Evolutionary conservation across 352 stramenopile genomes (phyloP).

Genomic region (Globisporangium cederbergense): DNA sequence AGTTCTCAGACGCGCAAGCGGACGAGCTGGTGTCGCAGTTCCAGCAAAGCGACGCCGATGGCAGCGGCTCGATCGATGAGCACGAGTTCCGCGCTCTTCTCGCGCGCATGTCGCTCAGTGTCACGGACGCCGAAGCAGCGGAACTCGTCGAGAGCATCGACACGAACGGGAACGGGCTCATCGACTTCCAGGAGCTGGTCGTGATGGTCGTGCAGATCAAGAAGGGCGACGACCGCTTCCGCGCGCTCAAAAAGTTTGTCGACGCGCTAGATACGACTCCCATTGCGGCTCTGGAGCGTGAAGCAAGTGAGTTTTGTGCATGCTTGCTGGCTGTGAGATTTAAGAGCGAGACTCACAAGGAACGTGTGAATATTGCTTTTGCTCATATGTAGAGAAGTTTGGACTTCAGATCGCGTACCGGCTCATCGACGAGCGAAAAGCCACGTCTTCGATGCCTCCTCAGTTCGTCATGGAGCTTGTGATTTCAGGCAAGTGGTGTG

Average conservation of each 20-base stretch:
- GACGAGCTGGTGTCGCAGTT: constrained; percentile 70
- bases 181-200: constrained; percentile 63
- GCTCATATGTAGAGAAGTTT: constrained; percentile 35
- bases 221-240: constrained; percentile 44
- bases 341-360: not conserved
- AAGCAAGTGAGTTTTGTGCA: constrained; percentile 26
- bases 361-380: not conserved
- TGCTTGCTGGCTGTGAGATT: not conserved
- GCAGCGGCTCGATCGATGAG: constrained; percentile 61
- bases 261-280: constrained; percentile 58
- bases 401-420: constrained; percentile 42
- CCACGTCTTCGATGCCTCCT: constrained; percentile 28
- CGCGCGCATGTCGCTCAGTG: constrained; percentile 37
- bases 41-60: constrained; percentile 46
- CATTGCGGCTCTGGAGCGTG: constrained; percentile 54
- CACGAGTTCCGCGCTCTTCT: constrained; percentile 61
- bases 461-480: constrained; percentile 47
- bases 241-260: constrained; percentile 40
- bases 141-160: constrained; percentile 56
- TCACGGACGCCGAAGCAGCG: constrained; percentile 44
- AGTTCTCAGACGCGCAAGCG: constrained; percentile 41
- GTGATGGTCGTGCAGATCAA: constrained; percentile 54
- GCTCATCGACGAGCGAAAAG: constrained; percentile 45
- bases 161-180: constrained; percentile 48
- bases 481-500: constrained; percentile 50